Percentiles rank a stretch among this genome's conserved stretches.
phyloP scores from a whole-genome alignment of 345 rosid species.

The Boechera retrofracta region DNA sequence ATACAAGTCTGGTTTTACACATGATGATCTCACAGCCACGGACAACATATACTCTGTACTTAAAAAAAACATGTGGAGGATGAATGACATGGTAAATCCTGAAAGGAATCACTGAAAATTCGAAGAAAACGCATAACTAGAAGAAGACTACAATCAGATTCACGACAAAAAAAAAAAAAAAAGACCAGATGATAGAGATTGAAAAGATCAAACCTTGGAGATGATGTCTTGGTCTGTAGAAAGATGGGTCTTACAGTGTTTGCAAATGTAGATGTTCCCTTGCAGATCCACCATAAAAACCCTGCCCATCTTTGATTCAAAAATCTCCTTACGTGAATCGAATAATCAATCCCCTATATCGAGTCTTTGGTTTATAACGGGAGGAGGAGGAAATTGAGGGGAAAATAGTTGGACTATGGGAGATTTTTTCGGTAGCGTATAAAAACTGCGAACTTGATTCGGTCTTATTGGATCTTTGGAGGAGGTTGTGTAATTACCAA shows the following conservation, averaged over 20 bases:
- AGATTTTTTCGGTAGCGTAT: slow-evolving; percentile 29
- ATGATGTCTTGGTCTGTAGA: slow-evolving; percentile 53
- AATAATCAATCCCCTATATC: not conserved
- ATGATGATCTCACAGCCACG: not conserved
- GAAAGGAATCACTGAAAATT: slow-evolving; percentile 10
- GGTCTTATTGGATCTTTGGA: slow-evolving; percentile 9
- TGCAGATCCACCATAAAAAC: slow-evolving; percentile 58
- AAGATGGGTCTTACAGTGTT: slow-evolving; percentile 69
- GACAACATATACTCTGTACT: too few relatives aligned
- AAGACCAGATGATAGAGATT: not conserved
- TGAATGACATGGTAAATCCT: slow-evolving; percentile 7
- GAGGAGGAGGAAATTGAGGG: slow-evolving; percentile 20
- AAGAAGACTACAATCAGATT: not conserved
- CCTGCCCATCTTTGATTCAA: slow-evolving; percentile 61
- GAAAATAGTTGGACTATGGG: slow-evolving; percentile 22
- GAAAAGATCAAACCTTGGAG: slow-evolving; percentile 59
- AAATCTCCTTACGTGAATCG: not conserved
- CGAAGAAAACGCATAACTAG: not conserved
- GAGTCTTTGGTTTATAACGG: slow-evolving; percentile 16
- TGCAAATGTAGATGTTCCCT: slow-evolving; percentile 65
- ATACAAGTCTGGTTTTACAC: not conserved
- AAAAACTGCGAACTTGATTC: slow-evolving; percentile 18
- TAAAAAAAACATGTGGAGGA: too few relatives aligned
- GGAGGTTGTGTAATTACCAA: slow-evolving; percentile 33
- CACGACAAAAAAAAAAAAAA: not conserved